A percentile compares a stretch with the other conserved stretches of the same genome.
Evolutionary conservation across 2,329 filamentous ascomycete species (phyloP).

Genomic region (Coniochaeta hoffmannii): DNA sequence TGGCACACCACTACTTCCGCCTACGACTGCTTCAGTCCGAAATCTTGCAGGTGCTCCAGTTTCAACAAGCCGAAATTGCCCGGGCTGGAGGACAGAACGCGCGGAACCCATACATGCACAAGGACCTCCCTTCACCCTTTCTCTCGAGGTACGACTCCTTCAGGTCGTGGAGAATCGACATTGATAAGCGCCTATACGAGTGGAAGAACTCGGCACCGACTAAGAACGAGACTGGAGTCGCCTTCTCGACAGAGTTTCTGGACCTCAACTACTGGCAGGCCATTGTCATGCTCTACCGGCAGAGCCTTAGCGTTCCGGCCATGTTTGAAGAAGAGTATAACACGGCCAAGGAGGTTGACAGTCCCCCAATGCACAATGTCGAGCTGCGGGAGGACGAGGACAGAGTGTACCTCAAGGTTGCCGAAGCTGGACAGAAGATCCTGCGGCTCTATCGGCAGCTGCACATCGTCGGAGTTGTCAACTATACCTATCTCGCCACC

Average conservation of each 20-base stretch:
- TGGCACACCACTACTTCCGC: slow-evolving; percentile 87
- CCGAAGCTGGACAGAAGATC: slow-evolving; percentile 89
- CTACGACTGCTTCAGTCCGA: slow-evolving; percentile 86
- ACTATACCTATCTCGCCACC: slow-evolving; percentile 92
- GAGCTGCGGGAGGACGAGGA: slow-evolving; percentile 79
- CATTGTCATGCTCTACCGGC: slow-evolving; percentile 90
- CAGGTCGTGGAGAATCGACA: slow-evolving; percentile 78
- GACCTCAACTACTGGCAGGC: slow-evolving; percentile 98
- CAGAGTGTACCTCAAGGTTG: slow-evolving; percentile 86
- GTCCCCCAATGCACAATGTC: slow-evolving; percentile 51
- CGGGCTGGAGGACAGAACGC: slow-evolving; percentile 57
- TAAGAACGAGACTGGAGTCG: slow-evolving; percentile 73
- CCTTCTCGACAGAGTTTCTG: slow-evolving; percentile 82
- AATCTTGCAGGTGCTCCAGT: slow-evolving; percentile 87
- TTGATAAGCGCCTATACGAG: slow-evolving; percentile 72
- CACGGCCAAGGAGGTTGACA: slow-evolving; percentile 56
- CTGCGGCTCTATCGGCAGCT: slow-evolving; percentile 84
- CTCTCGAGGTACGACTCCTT: slow-evolving; percentile 78
- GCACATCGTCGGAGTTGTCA: slow-evolving; percentile 81
- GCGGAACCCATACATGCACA: slow-evolving; percentile 67
- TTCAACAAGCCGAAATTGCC: slow-evolving; percentile 79
- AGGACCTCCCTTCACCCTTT: slow-evolving; percentile 75
- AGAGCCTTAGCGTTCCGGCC: slow-evolving; percentile 78
- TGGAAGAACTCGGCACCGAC: slow-evolving; percentile 83
- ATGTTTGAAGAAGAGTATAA: slow-evolving; percentile 75